These are phyloP conservation scores for Xylaria sp. DNA, from an alignment of 2,329 filamentous ascomycete genomes.

Conservation along the genomic window DNA sequence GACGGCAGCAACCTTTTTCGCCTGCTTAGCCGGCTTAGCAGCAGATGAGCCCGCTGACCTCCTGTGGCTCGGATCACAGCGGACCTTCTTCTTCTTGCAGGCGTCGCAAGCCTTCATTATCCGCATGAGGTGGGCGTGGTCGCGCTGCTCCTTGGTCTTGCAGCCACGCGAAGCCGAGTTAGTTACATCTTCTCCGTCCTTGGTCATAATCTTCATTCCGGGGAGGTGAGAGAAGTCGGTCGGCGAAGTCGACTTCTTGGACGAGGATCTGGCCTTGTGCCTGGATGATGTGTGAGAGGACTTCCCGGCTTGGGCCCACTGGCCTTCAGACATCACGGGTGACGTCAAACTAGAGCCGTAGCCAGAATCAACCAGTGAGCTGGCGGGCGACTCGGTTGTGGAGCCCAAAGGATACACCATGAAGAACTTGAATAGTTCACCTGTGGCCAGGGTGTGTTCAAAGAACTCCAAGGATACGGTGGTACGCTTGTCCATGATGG, in stretches of 20 bases:
- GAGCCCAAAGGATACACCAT: conserved; percentile 48
- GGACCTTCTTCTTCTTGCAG: conserved; percentile 65
- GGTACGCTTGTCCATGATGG: conserved; percentile 62
- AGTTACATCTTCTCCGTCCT: conserved; percentile 64
- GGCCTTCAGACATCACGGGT: conserved; percentile 51
- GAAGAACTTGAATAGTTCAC: conserved; percentile 65
- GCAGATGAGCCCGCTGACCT: conserved; percentile 44
- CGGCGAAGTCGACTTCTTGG: conserved; percentile 34
- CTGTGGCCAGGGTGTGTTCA: conserved; percentile 54
- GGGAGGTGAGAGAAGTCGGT: conserved; percentile 57
- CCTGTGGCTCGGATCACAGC: conserved; percentile 64
- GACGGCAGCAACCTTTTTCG: conserved; percentile 35
- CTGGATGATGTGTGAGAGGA: conserved; percentile 37
- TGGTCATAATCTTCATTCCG: conserved; percentile 69
- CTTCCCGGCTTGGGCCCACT: conserved; percentile 45
- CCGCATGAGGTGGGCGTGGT: conserved; percentile 68
- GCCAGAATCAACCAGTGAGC: conserved; percentile 49
- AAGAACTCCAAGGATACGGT: conserved; percentile 63
- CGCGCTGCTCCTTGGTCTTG: conserved; percentile 69
- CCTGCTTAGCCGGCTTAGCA: conserved; percentile 47
- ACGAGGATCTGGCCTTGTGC: conserved; percentile 31
- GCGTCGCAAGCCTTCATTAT: conserved; percentile 69
- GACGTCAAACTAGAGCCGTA: conserved; percentile 53
- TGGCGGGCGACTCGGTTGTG: conserved; percentile 48
- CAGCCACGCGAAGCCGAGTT: conserved; percentile 63